Evolutionary conservation across 2,329 filamentous ascomycete species (phyloP).

Genomic region (Sclerotiophoma versabilis): DNA sequence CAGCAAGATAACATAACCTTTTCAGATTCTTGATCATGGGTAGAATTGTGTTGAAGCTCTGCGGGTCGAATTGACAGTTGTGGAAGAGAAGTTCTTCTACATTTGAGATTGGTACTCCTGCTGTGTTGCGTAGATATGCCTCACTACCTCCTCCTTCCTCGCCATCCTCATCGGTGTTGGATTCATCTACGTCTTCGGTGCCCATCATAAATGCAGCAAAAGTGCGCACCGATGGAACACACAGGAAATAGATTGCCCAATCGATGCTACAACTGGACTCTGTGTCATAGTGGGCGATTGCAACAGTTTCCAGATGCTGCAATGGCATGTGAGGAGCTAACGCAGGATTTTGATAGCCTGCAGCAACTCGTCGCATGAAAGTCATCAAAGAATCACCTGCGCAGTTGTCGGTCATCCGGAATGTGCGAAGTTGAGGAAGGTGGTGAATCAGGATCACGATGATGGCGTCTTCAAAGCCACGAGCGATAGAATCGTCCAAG

Average conservation of each 20-base stretch:
- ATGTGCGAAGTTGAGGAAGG: constrained; percentile 15
- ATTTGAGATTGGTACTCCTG: constrained; percentile 11
- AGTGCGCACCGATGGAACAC: constrained; percentile 20
- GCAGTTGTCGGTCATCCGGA: constrained; percentile 16
- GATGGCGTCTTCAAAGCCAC: constrained; percentile 7
- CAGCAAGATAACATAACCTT: constrained; percentile 18
- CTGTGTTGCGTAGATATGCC: not conserved
- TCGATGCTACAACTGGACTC: constrained; percentile 7
- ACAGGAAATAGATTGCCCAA: constrained; percentile 21
- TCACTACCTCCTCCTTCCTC: not conserved
- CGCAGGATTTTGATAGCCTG: constrained; percentile 12
- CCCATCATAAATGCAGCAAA: constrained; percentile 24
- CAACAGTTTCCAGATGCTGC: constrained; percentile 20
- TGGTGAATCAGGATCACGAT: constrained; percentile 22
- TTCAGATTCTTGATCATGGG: constrained; percentile 14
- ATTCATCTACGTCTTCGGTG: not conserved
- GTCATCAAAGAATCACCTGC: not conserved
- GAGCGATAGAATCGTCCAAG: not conserved
- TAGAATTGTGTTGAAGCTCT: constrained; percentile 11
- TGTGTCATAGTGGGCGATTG: constrained; percentile 17
- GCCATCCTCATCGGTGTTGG: not conserved
- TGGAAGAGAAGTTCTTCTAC: constrained; percentile 19
- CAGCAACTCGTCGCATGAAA: constrained; percentile 9
- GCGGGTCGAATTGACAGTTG: constrained; percentile 11
- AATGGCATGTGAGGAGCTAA: constrained; percentile 16